Evolutionary conservation across 176 grass and related monocot species (phyloP).

Genomic region (Triticum timopheevii): DNA sequence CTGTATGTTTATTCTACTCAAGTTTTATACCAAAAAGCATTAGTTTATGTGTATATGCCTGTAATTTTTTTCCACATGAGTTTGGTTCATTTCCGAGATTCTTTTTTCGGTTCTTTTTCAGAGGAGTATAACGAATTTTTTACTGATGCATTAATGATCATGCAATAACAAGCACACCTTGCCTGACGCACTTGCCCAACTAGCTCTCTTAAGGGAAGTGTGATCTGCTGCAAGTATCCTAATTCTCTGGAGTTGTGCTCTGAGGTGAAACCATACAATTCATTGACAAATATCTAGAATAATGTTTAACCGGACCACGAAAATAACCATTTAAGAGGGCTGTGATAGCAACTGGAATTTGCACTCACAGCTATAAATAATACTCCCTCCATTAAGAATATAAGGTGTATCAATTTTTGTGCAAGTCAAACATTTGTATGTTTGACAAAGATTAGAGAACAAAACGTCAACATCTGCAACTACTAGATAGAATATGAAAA

Average conservation of each 20-base stretch:
- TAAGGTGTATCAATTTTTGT: no score
- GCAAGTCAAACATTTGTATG: no score
- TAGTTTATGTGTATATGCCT: neutral
- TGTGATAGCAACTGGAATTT: neutral
- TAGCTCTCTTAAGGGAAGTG: neutral
- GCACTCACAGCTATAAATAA: constrained; percentile 17
- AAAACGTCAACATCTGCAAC: no score
- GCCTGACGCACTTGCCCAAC: neutral
- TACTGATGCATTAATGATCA: neutral
- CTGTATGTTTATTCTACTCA: constrained; percentile 49
- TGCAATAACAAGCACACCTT: constrained; percentile 13
- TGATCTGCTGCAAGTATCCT: neutral
- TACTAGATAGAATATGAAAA: no score
- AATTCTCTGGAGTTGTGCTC: neutral
- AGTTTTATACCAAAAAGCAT: neutral
- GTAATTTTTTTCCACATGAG: neutral
- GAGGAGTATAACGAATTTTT: neutral
- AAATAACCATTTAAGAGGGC: neutral
- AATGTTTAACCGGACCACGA: neutral
- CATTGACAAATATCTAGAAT: neutral
- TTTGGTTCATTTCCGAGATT: neutral
- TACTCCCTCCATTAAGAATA: neutral
- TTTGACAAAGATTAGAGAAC: no score
- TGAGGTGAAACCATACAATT: neutral
- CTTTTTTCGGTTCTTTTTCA: constrained; percentile 7